Conservation (phyloP, 257 asterid genomes). For the Gentiana dahurica region DNA sequence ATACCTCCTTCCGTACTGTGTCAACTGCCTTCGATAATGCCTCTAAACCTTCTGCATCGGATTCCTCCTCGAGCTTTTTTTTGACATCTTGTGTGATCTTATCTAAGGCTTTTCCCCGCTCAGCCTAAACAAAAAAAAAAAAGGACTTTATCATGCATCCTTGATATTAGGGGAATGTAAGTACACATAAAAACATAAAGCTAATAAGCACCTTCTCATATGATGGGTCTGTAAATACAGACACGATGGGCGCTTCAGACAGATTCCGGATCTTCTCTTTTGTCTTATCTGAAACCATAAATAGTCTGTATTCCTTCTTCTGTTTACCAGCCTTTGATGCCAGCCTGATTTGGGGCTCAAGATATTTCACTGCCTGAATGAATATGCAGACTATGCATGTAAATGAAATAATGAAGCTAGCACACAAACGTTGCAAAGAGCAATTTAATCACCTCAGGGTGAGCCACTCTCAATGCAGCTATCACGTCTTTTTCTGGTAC, state of each 20-base stretch:
- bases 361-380: slow-evolving; percentile 74
- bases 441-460: slow-evolving; percentile 63
- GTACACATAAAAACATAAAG: slow-evolving; percentile 1
- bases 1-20: slow-evolving; percentile 82
- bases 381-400: slow-evolving; percentile 25
- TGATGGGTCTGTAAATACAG: slow-evolving; percentile 84
- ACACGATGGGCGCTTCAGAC: slow-evolving; percentile 75
- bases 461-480: slow-evolving; percentile 91
- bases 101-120: slow-evolving; percentile 93
- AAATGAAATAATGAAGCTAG: background rate
- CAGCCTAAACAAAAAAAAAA: slow-evolving; percentile 45
- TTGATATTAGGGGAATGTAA: background rate
- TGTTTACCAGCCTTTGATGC: slow-evolving; percentile 87
- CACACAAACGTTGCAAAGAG: slow-evolving; percentile 5
- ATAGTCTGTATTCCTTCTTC: slow-evolving; percentile 68
- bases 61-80: slow-evolving; percentile 65
- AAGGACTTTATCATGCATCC: background rate
- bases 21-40: slow-evolving; percentile 75
- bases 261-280: slow-evolving; percentile 72
- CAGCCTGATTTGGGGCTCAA: slow-evolving; percentile 85
- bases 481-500: slow-evolving; percentile 80
- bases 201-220: slow-evolving; percentile 70
- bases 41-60: slow-evolving; percentile 74
- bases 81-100: slow-evolving; percentile 64
- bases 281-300: slow-evolving; percentile 56